Conservation (phyloP, 345 rosid genomes). For the Fremontodendron californicum region DNA sequence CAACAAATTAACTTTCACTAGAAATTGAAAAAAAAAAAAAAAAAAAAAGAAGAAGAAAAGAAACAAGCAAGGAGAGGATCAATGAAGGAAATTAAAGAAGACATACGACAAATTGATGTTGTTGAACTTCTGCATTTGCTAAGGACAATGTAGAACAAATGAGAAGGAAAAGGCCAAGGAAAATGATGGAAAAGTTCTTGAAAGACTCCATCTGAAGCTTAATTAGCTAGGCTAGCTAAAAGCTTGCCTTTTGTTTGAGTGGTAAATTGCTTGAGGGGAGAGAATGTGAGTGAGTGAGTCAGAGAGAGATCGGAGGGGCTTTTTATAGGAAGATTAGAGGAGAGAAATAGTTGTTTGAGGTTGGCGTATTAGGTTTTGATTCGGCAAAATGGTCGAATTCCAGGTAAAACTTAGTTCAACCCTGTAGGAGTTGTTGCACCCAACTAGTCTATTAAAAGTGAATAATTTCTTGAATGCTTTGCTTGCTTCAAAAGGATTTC, state of each 20-base stretch:
- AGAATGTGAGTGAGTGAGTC: conserved; percentile 6
- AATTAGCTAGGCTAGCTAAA: background rate
- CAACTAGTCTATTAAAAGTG: conserved; percentile 37
- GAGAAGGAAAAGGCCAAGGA: conserved; percentile 37
- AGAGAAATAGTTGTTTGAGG: conserved; percentile 30
- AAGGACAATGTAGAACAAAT: conserved; percentile 31
- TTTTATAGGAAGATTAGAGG: conserved; percentile 32
- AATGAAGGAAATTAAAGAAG: background rate
- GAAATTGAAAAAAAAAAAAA: background rate
- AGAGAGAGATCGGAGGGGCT: background rate
- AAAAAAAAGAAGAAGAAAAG: background rate
- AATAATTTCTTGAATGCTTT: conserved; percentile 31
- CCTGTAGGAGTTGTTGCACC: conserved; percentile 56
- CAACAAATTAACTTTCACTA: background rate
- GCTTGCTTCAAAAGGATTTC: conserved; percentile 44
- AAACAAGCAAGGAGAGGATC: background rate
- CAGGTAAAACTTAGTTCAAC: conserved; percentile 31
- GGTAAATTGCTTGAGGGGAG: background rate
- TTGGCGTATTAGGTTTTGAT: conserved; percentile 70
- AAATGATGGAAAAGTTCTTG: conserved; percentile 9
- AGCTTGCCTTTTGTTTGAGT: background rate
- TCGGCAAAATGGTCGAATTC: conserved; percentile 19
- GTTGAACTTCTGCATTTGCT: conserved; percentile 46
- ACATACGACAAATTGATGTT: conserved; percentile 76
- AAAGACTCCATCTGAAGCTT: conserved; percentile 14